Conservation (phyloP, 2,329 filamentous ascomycete genomes). For the Dactylellina drechsleri region DNA sequence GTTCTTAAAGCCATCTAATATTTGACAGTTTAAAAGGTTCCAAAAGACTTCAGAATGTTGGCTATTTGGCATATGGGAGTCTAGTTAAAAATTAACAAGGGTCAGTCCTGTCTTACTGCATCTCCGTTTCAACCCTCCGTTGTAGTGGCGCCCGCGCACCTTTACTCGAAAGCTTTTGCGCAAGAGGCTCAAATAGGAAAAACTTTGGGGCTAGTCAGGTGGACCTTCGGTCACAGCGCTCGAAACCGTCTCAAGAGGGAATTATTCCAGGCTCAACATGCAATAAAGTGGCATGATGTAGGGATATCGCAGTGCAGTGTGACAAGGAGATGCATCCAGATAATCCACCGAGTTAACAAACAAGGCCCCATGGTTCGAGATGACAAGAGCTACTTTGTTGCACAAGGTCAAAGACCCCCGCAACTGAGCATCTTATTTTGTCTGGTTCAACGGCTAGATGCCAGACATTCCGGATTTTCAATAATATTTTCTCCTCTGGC, state of each 20-base stretch:
- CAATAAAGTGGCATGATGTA: too few relatives aligned
- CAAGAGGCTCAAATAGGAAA: constrained; percentile 6
- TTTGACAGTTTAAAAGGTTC: not conserved
- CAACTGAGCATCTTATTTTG: too few relatives aligned
- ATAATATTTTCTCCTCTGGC: too few relatives aligned
- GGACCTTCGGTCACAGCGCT: not conserved
- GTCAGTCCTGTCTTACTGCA: constrained; percentile 19
- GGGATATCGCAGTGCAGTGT: not conserved
- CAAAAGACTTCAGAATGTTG: not conserved
- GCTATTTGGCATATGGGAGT: constrained; percentile 15
- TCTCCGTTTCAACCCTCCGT: constrained; percentile 18
- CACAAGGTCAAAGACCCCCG: too few relatives aligned
- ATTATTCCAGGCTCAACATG: too few relatives aligned
- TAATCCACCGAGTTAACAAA: too few relatives aligned
- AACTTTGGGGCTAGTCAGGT: constrained; percentile 5
- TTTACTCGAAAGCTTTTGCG: not conserved
- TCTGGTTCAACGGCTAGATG: too few relatives aligned
- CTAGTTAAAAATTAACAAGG: constrained; percentile 21
- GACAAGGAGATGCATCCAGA: not conserved
- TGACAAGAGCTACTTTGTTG: too few relatives aligned
- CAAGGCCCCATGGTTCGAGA: too few relatives aligned
- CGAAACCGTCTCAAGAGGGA: too few relatives aligned
- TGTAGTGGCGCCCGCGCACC: constrained; percentile 5
- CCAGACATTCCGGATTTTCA: too few relatives aligned
- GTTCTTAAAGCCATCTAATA: not conserved